These are phyloP conservation scores for Pleurotus djamor DNA, from an alignment of 768 basidiomycete species.

Conservation along the genomic window DNA sequence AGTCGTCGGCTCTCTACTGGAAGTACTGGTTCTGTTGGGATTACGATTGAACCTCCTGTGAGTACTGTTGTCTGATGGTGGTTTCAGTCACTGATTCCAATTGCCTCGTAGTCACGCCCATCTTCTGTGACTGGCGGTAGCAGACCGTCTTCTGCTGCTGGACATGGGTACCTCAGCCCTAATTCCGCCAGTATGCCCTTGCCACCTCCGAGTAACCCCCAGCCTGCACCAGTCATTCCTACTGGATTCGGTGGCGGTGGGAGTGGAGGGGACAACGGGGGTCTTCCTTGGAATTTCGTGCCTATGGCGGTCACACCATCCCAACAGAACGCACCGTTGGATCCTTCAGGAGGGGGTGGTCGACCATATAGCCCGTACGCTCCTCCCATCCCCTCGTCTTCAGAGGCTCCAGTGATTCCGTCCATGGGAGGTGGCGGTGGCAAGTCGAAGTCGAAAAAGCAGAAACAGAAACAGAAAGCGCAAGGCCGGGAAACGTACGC, in stretches of 20 bases:
- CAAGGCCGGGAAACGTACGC: not conserved
- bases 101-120: not conserved
- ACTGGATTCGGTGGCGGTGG: not conserved
- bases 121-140: not conserved
- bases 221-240: conserved; percentile 2
- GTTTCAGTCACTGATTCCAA: not conserved
- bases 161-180: not conserved
- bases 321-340: not conserved
- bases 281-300: conserved; percentile 1
- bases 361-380: conserved; percentile 2
- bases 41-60: conserved; percentile 4
- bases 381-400: not conserved
- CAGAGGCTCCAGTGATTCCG: conserved; percentile 2
- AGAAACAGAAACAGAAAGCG: not conserved
- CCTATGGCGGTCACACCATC: not conserved
- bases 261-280: not conserved
- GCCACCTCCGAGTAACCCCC: not conserved
- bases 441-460: not conserved
- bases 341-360: not conserved
- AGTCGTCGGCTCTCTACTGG: not conserved
- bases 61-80: not conserved
- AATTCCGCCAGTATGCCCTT: not conserved
- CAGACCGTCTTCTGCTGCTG: not conserved
- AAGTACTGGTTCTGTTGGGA: conserved; percentile 1
- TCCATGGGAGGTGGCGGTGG: not conserved